phyloP scores from a whole-genome alignment of 345 rosid species.

The Eucalyptus regnans region DNA sequence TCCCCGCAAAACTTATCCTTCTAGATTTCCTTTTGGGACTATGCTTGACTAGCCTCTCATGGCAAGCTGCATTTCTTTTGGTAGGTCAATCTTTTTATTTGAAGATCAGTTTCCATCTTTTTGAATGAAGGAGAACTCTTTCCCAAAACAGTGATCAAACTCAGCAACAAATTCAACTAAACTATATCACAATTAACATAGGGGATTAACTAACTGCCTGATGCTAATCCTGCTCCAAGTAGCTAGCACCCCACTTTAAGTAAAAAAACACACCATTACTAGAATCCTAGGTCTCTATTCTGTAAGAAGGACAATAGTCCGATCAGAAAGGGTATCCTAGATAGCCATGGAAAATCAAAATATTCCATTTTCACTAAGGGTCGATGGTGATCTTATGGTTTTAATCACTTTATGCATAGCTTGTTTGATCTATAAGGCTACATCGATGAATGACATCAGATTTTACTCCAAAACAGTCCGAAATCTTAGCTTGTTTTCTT shows the following conservation, averaged over 20 bases:
- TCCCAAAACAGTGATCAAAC: not conserved
- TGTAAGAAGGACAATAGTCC: not conserved
- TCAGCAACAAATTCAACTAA: not conserved
- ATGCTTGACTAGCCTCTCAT: not conserved
- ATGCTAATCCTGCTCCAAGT: not conserved
- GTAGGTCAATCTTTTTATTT: not conserved
- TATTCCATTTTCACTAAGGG: not conserved
- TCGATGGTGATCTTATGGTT: not conserved
- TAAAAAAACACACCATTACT: not conserved
- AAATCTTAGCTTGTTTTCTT: slow-evolving; percentile 47
- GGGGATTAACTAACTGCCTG: not conserved
- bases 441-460: not conserved
- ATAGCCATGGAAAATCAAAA: not conserved
- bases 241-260: not conserved
- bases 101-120: not conserved
- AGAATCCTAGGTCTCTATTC: not conserved
- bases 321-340: not conserved
- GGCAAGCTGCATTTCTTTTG: not conserved
- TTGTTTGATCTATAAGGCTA: not conserved
- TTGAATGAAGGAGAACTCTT: not conserved
- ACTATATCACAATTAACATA: not conserved
- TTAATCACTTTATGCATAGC: slow-evolving; percentile 6
- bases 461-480: slow-evolving; percentile 30
- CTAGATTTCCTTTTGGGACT: not conserved
- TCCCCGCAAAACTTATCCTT: not conserved